Evolutionary conservation across 805 yeast genomes (phyloP), one percentile per base, ranked within the genome.

Genomic region (Hanseniaspora clermontiae): DNA sequence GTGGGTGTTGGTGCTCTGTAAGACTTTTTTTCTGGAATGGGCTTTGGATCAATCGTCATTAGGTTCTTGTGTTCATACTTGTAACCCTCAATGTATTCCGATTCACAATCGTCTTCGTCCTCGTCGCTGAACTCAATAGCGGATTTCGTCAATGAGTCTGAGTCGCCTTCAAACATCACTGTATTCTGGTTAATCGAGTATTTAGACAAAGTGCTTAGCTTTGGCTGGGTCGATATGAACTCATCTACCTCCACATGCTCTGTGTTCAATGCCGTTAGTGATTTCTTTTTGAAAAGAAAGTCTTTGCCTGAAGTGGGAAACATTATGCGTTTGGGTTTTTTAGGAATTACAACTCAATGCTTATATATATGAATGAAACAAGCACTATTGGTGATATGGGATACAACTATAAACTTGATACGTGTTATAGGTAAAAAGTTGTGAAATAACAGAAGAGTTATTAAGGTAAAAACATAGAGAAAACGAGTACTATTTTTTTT

Each of bases 51-150:
- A 3, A 46, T 12, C 7, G 31, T 17, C 56, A 52, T 52, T 29
- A 52, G 27, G 24, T 52, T 52, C 34, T 52, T 52, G 24, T 52
- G 56, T 31, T 52, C 51, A 31, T 52, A 52, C 17, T 17, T 52
- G 32, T 52, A 52, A 5, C 56, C 56, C 17, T 52, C 46, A 38
- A 52, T 52, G 48, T 45, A 52, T 7, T 39, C 56, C 20, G 29
- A 8, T 6, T 52, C 50, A 2, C 48, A 42, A 32, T 9, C 27
- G 8, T 52, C 49, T 2, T n/a, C n/a, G n/a, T 38, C 31, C 19
- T 52, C 56, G 32, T 52, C 56, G 24, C 50, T 46, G 31, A 52
- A 45, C 31, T 45, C 56, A 20, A 52, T 39, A 3, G 55, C 55
- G 3, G 55, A 51, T 5, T 27, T 43, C 12, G 37, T 31, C 3